Percentiles rank a stretch among this genome's conserved stretches.
These are phyloP conservation scores for Aspergillus pseudoviridinutans DNA, from an alignment of 2,329 filamentous ascomycete species.

Conservation along the genomic window DNA sequence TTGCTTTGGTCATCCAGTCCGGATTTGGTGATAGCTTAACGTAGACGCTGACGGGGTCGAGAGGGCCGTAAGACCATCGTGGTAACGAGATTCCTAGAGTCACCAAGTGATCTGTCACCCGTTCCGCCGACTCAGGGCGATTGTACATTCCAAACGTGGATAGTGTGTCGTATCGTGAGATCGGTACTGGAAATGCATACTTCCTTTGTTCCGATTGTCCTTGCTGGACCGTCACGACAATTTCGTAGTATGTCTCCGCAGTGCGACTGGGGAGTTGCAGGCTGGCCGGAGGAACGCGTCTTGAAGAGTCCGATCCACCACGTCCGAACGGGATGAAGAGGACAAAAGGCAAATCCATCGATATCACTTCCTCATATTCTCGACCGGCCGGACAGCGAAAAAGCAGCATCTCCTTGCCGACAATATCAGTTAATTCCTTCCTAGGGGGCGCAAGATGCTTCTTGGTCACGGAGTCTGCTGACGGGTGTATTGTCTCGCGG, in stretches of 20 bases:
- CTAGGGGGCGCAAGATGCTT: conserved; percentile 85
- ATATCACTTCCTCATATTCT: conserved; percentile 82
- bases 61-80: conserved; percentile 91
- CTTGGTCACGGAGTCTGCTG: conserved; percentile 89
- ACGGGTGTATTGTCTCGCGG: conserved; percentile 92
- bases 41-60: conserved; percentile 93
- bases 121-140: conserved; percentile 81
- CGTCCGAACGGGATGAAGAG: conserved; percentile 95
- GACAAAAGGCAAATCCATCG: conserved; percentile 96
- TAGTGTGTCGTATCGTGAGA: conserved; percentile 90
- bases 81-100: conserved; percentile 88
- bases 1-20: conserved; percentile 86
- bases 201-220: conserved; percentile 82
- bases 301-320: conserved; percentile 82
- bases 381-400: conserved; percentile 81
- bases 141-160: conserved; percentile 99
- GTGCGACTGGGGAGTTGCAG: conserved; percentile 85
- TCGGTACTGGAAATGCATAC: conserved; percentile 83
- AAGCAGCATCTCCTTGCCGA: conserved; percentile 91
- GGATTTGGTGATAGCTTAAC: conserved; percentile 90
- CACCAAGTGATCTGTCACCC: conserved; percentile 83
- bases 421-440: conserved; percentile 85
- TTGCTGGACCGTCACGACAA: conserved; percentile 94
- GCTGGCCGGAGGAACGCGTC: conserved; percentile 87
- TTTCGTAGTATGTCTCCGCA: conserved; percentile 95